phyloP scores from a whole-genome alignment of 1,284 basidiomycete genomes.

The Heterobasidion irregulare region DNA sequence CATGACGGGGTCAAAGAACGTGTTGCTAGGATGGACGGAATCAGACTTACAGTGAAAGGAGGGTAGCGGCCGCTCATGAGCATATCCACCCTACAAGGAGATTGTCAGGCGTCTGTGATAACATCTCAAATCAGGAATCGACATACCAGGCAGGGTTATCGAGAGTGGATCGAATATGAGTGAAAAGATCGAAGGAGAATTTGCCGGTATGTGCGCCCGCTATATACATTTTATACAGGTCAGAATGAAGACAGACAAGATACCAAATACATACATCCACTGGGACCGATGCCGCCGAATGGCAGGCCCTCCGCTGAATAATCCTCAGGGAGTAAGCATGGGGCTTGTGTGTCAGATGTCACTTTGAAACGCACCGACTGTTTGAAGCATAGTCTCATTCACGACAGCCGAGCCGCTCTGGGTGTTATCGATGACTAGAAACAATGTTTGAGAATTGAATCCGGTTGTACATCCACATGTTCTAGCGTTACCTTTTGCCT shows the following conservation, averaged over 20 bases:
- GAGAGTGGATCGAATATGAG: slow-evolving; percentile 52
- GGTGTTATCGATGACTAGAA: slow-evolving; percentile 55
- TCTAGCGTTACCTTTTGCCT: slow-evolving; percentile 42
- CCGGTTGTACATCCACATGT: no score
- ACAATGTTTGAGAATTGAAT: no score
- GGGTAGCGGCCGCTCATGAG: slow-evolving; percentile 53
- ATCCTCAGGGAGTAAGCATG: neutral
- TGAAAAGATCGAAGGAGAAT: slow-evolving; percentile 61
- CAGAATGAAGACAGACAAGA: neutral
- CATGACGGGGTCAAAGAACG: neutral
- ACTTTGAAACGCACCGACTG: slow-evolving; percentile 31
- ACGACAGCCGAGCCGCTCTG: slow-evolving; percentile 57
- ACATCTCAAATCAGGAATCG: neutral
- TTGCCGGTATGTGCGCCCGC: slow-evolving; percentile 60
- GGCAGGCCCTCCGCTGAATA: slow-evolving; percentile 54
- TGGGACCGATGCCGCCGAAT: slow-evolving; percentile 67
- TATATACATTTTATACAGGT: slow-evolving; percentile 15
- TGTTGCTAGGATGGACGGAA: neutral
- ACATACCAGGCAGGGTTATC: slow-evolving; percentile 58
- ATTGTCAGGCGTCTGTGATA: neutral
- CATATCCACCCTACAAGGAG: slow-evolving; percentile 40
- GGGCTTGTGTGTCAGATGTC: no score
- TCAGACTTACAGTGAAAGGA: slow-evolving; percentile 45
- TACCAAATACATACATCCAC: slow-evolving; percentile 46
- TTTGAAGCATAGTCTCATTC: slow-evolving; percentile 59